Evolutionary conservation across 768 basidiomycete genomes (phyloP).

Genomic region (Leccinum disarticulatum): DNA sequence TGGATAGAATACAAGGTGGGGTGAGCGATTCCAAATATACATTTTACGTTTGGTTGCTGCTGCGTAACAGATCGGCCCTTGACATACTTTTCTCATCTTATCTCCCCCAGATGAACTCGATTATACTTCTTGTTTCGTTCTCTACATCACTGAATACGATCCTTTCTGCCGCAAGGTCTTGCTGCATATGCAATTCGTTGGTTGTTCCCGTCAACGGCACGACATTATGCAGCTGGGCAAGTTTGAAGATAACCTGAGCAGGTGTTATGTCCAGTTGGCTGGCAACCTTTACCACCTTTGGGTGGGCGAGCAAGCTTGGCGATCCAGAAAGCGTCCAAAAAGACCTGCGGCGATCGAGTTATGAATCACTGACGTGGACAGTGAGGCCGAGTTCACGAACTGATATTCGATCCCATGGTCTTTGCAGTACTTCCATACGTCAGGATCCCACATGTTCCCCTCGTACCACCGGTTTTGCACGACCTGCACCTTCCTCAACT

Average conservation of each 20-base stretch:
- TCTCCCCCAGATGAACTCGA: slow-evolving; percentile 33
- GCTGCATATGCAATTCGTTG: slow-evolving; percentile 61
- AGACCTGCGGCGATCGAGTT: slow-evolving; percentile 45
- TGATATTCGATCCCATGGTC: slow-evolving; percentile 69
- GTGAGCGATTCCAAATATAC: neutral
- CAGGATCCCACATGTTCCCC: slow-evolving; percentile 72
- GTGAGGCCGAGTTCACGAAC: slow-evolving; percentile 36
- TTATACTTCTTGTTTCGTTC: slow-evolving; percentile 24
- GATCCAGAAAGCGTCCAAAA: slow-evolving; percentile 90
- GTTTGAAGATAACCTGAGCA: slow-evolving; percentile 65
- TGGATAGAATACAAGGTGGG: neutral
- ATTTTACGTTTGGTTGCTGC: slow-evolving; percentile 1
- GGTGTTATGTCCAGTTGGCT: slow-evolving; percentile 50
- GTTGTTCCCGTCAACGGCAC: slow-evolving; percentile 78
- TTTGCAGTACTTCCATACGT: slow-evolving; percentile 64
- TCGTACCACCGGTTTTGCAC: slow-evolving; percentile 89
- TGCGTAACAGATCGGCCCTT: slow-evolving; percentile 1
- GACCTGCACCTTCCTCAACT: slow-evolving; percentile 60
- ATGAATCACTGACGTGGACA: neutral
- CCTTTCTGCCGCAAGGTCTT: slow-evolving; percentile 52
- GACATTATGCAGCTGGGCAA: slow-evolving; percentile 66
- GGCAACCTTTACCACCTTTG: slow-evolving; percentile 45
- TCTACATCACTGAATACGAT: slow-evolving; percentile 35
- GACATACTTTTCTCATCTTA: neutral
- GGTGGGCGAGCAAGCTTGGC: slow-evolving; percentile 56